Evolutionary conservation across 768 basidiomycete species (phyloP).

Genomic region (Amanita polypyramis): DNA sequence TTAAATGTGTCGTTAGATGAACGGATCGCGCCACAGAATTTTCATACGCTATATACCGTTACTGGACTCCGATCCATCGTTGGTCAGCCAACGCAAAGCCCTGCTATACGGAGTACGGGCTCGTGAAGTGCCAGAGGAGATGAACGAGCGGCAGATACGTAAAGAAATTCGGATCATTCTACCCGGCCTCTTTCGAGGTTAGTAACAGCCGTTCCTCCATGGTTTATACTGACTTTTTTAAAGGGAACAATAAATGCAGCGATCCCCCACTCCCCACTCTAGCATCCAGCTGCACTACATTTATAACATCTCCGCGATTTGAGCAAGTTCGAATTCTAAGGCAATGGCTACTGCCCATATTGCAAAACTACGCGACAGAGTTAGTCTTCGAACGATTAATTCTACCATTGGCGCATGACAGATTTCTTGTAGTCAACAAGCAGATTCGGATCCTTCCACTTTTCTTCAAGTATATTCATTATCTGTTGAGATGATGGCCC

Average conservation of each 20-base stretch:
- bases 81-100: constrained; percentile 59
- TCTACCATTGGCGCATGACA: neutral
- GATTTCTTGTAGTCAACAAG: constrained; percentile 10
- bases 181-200: constrained; percentile 62
- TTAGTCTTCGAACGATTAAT: constrained; percentile 17
- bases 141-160: constrained; percentile 60
- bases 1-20: constrained; percentile 21
- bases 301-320: constrained; percentile 51
- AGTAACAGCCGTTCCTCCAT: neutral
- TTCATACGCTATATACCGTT: constrained; percentile 70
- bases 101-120: constrained; percentile 59
- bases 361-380: constrained; percentile 44
- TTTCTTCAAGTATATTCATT: constrained; percentile 48
- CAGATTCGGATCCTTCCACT: constrained; percentile 21
- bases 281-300: constrained; percentile 29
- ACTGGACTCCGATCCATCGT: constrained; percentile 43
- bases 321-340: constrained; percentile 64
- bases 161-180: constrained; percentile 54
- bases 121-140: constrained; percentile 62
- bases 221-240: neutral
- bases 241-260: constrained; percentile 5
- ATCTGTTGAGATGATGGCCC: constrained; percentile 48
- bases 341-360: constrained; percentile 67
- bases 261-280: constrained; percentile 28
- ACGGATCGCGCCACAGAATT: constrained; percentile 52